Base-by-base conservation (phyloP, 2,329 filamentous ascomycete genomes). In the Zymoseptoria ardabiliae region DNA sequence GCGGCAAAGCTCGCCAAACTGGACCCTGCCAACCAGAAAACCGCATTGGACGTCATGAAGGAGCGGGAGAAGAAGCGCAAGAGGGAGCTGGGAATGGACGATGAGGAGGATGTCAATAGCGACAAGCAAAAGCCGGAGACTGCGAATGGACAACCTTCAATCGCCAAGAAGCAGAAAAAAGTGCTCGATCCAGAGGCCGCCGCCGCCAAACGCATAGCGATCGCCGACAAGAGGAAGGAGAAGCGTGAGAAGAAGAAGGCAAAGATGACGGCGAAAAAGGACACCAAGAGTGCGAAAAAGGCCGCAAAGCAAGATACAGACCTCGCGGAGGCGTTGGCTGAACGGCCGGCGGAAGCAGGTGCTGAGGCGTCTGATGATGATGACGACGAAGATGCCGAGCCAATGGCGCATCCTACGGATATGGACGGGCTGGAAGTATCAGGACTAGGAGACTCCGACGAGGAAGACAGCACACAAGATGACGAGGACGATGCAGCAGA, bases 21-120 rank as follows among this genome's bases (percentile, higher is more conserved):
- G 49, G 90, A 97, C 70, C 92, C 94, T 23, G 90, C 93, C 66
- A 91, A 91, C 70, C 86, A 88, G 65, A 94, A 95, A 79, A 94
- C 86, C 65, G 93, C 91, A 62, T 93, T 96, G 74, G 92, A 97
- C 74, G 85, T 97, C 62, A 88, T 96, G 85, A 91, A 95, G 66
- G 92, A 96, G 66, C 91, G 89, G 58, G 83, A 82, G 56, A 77
- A 77, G 69, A 96, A 96, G 79, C 84, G 91, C 61, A 96, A 80
- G 70, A 74, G 78, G 25, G 77, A 96, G 77, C 79, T 88, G 25
- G 83, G 85, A 57, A 84, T 88, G 55, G 69, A 70, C 2, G 70
- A 72, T 28, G 72, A 71, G 6, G 68, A 70, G 20, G 66, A 57
- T 7, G 73, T 70, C 21, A 72, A 73, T 50, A 64, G 71, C 11